Evolutionary conservation across 1,139 yeast genomes (phyloP), one percentile per base, ranked within the genome.

Genomic region (Candida sp.): DNA sequence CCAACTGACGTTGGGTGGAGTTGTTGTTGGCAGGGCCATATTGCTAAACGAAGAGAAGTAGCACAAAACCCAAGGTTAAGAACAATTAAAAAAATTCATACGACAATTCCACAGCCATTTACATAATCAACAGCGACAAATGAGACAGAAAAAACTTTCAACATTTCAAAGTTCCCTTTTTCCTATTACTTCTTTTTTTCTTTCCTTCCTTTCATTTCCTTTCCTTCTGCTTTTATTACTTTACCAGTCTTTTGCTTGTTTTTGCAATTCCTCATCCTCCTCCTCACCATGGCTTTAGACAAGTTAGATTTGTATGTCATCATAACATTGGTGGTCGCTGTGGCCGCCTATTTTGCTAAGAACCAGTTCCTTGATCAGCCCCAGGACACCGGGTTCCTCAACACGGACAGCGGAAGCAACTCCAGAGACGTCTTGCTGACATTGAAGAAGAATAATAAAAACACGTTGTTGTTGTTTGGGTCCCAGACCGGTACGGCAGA

Each of bases 401-500:
- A 65, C 23, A 75, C 75, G 55, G 73, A 72, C 26, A 67, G 75
- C 9, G 75, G 75, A 39, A 73, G 69, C 40, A 65, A 59, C 44
- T 75, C 84, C 45, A 77, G 91, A 63, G 85, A 91, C 65, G 75
- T 96, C 46, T 78, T 86, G 32, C 84, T 85, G 55, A 84, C 84
- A 12, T 73, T 92, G 60, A 75, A 77, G 50, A 75, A 77, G 44
- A 86, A 86, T 62, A 78, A 82, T 56, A 93, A 94, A 70, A 87
- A 89, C 60, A 87, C 90, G 46, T 76, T 89, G 40, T 86, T 94
- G n/a, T 82, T 94, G 58, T 96, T 81, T 67, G 98, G 97, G 5
- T 93, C 99, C 5, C 99, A 94, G 72, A 96, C 99, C 9, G 99
- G 99, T 58, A 94, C 99, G n/a, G 97, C 99, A 46, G 99, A 94